phyloP scores from a whole-genome alignment of 2,329 filamentous ascomycete genomes.

The Thermomyces lanuginosus region DNA sequence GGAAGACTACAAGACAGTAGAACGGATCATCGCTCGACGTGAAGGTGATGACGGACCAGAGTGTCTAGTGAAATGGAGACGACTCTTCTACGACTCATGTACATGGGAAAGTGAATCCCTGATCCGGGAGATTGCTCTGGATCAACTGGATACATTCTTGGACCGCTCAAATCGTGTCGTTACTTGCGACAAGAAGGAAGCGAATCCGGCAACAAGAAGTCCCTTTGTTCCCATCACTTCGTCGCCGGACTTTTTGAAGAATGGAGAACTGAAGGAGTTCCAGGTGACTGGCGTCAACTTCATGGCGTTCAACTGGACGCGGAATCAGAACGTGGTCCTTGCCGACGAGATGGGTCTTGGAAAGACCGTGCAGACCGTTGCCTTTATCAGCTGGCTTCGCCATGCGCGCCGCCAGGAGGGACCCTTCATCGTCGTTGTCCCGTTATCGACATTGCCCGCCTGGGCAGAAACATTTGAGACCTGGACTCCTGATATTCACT shows the following conservation, averaged over 20 bases:
- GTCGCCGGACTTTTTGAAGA: slow-evolving; percentile 72
- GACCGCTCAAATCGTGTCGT: slow-evolving; percentile 70
- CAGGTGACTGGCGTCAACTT: slow-evolving; percentile 92
- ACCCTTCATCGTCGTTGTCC: slow-evolving; percentile 92
- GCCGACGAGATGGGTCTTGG: slow-evolving; percentile 98
- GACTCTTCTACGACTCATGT: slow-evolving; percentile 78
- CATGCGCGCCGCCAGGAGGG: slow-evolving; percentile 82
- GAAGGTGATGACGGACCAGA: slow-evolving; percentile 66
- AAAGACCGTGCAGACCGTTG: slow-evolving; percentile 94
- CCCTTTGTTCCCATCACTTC: slow-evolving; percentile 55
- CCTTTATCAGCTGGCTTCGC: slow-evolving; percentile 92
- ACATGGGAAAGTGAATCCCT: slow-evolving; percentile 77
- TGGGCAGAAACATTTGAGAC: slow-evolving; percentile 97
- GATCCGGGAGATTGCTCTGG: slow-evolving; percentile 63
- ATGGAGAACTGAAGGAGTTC: slow-evolving; percentile 76
- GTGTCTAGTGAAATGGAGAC: slow-evolving; percentile 96
- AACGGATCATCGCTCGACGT: slow-evolving; percentile 74
- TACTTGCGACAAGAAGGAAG: slow-evolving; percentile 61
- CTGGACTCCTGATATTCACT: slow-evolving; percentile 93
- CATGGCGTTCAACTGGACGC: slow-evolving; percentile 87
- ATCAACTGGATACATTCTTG: slow-evolving; percentile 79
- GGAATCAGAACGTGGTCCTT: slow-evolving; percentile 85
- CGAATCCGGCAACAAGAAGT: slow-evolving; percentile 57
- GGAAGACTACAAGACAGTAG: slow-evolving; percentile 79
- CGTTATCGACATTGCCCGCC: slow-evolving; percentile 87